Base-by-base conservation (phyloP, 345 rosid genomes). In the Corchorus capsularis region DNA sequence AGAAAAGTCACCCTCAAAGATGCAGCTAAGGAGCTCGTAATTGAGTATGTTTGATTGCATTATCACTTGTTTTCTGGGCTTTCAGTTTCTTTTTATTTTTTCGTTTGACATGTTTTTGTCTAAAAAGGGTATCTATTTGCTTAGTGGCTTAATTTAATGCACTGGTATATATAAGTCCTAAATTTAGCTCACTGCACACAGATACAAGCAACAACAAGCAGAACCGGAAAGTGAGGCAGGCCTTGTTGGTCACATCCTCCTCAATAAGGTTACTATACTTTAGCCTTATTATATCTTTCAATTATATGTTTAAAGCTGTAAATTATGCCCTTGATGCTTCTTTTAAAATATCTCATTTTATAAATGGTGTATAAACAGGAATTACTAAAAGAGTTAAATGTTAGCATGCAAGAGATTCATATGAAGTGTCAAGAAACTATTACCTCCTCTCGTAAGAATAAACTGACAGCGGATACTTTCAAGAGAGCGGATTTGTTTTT, bases 1-100 rank as follows among this genome's bases (percentile, higher is more conserved):
- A 90, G 86, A 79, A 96, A 84, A 83, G 86, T 96, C 68, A 93
- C 85, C 76, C 92, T 96, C 64, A 92, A 92, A 81, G 97, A 92
- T 71, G 76, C 80, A 71, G 90, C 94, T 1, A 78, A 71, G 53
- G 88, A 84, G 60, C 89, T 91, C 86, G 75, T 90, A 84, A 87
- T 92, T 10, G 96, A 93, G 99, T 96, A 83, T 85, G 98, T 82
- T 73, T 72, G 49, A 74, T 63, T 16, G 19, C 54, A 63, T 35
- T 16, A 16, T 39, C 61, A 34, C 32, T 69, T 2, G 15, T 7
- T 50, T 69, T 52, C 15, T 35, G 46, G 60, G 47, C 22, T 69
- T 65, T 50, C 59, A 32, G 49, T 69, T 17, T 11, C 32, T 19
- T 17, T 3, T 53, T 50, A 17, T 17, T 5, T 12, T 55, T 39